These are phyloP conservation scores for Apiotrichum domesticum DNA, from an alignment of 1,284 basidiomycete genomes.

Conservation along the genomic window DNA sequence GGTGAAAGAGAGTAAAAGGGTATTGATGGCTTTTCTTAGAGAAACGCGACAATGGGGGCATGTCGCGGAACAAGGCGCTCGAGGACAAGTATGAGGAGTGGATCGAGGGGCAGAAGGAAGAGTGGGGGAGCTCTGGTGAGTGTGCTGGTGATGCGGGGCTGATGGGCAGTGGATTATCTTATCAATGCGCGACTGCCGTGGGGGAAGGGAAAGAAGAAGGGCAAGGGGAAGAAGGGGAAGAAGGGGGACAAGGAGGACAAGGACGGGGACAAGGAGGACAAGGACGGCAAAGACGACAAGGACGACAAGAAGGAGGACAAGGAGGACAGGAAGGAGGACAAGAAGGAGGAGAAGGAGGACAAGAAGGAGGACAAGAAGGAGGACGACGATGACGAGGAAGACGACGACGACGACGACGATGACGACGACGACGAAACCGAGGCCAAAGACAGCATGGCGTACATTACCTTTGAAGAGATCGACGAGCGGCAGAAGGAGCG, in stretches of 20 bases:
- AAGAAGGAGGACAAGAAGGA: background rate
- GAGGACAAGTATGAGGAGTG: slow-evolving; percentile 40
- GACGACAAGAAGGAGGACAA: background rate
- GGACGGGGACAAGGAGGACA: background rate
- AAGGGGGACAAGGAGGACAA: background rate
- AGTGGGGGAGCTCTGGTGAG: slow-evolving; percentile 31
- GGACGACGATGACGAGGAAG: background rate
- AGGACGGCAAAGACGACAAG: background rate
- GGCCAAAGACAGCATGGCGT: background rate
- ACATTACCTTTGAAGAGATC: slow-evolving; percentile 2
- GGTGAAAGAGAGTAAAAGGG: too few species aligned
- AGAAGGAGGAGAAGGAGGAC: background rate
- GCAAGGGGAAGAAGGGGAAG: slow-evolving; percentile 1
- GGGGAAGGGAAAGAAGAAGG: slow-evolving; percentile 5
- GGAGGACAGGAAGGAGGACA: slow-evolving; percentile 1
- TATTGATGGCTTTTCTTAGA: too few species aligned
- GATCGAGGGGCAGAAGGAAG: slow-evolving; percentile 29
- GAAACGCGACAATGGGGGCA: slow-evolving; percentile 8
- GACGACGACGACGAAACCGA: background rate
- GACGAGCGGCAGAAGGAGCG: slow-evolving; percentile 12
- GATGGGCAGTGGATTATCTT: slow-evolving; percentile 34
- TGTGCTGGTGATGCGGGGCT: slow-evolving; percentile 1
- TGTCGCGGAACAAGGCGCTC: slow-evolving; percentile 40
- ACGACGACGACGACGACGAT: background rate
- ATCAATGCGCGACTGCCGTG: slow-evolving; percentile 35